phyloP scores from a whole-genome alignment of 2,329 filamentous ascomycete species.

The Nannizziopsis arthrosporioides region DNA sequence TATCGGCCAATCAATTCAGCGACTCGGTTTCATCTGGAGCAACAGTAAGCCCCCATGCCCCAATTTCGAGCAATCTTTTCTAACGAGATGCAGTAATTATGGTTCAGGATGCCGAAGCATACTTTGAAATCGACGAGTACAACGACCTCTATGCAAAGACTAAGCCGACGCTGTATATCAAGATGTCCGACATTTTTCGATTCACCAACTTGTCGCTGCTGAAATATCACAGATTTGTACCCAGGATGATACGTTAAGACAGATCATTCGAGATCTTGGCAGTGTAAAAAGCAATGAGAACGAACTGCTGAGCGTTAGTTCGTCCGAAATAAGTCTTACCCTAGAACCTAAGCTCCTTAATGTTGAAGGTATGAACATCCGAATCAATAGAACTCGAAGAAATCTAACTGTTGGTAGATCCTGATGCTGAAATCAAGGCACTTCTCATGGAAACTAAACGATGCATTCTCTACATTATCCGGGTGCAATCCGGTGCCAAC shows the following conservation, averaged over 20 bases:
- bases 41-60: conserved; percentile 39
- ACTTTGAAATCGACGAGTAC: conserved; percentile 98
- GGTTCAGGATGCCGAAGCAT: conserved; percentile 73
- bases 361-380: conserved; percentile 48
- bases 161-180: conserved; percentile 97
- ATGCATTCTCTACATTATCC: conserved; percentile 93
- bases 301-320: conserved; percentile 76
- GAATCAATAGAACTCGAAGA: background rate
- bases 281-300: conserved; percentile 94
- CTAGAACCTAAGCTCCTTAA: conserved; percentile 82
- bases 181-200: conserved; percentile 96
- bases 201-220: conserved; percentile 74
- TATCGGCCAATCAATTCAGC: conserved; percentile 69
- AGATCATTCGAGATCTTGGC: conserved; percentile 85
- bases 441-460: conserved; percentile 98
- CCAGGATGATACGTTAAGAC: conserved; percentile 76
- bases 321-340: conserved; percentile 81
- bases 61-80: conserved; percentile 12
- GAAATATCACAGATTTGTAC: conserved; percentile 67
- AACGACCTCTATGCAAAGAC: conserved; percentile 94
- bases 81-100: conserved; percentile 52
- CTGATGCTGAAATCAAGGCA: conserved; percentile 80
- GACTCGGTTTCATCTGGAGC: conserved; percentile 62
- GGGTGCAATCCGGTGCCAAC: conserved; percentile 81
- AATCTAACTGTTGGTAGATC: conserved; percentile 44